Evolutionary conservation across 257 asterid genomes (phyloP), one percentile per base, ranked within the genome.

Genomic region (Paraleonurus japonicus): DNA sequence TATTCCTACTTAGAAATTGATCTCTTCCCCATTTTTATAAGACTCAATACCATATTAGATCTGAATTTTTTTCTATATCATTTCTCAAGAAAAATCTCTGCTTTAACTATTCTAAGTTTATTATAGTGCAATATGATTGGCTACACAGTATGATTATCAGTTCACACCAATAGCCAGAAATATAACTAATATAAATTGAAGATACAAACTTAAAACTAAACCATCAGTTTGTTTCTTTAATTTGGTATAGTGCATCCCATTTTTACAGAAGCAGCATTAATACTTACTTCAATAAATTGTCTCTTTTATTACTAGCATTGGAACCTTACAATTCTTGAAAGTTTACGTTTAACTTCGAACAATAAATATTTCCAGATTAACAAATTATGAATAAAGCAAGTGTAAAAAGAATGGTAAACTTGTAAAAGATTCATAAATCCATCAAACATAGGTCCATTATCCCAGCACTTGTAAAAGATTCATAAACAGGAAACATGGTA

Each of bases 261-360:
- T 61, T 66, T 37, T 6, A 43, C 50, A 50, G 41, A 71, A 17
- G 48, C 75, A 65, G 43, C 71, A 58, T 26, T 57, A 47, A 51
- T 65, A 43, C 55, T 28, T 16, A 4, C 48, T 43, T 43, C 51
- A 50, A 67, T 15, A 61, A 37, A 24, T 15, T 33, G 19, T 43
- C 63, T 10, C 33, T 11, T n/a, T 8, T 4, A 33, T 15, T n/a
- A 47, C 53, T 24, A 68, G 70, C 53, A 78, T 61, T 15, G n/a
- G 48, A 71, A 41, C 23, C 30, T 48, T 9, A 26, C 66, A 37
- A 47, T 50, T 60, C 57, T 27, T 17, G 43, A 20, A 8, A 48
- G 17, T 30, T 30, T 13, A 41, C 45, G 19, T 19, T 37, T 45
- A 20, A 28, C 24, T 59, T 15, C 8, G 3, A 41, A 61, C 58